phyloP scores from a whole-genome alignment of 169 alveolate genomes.

The Eimeria falciformis region DNA sequence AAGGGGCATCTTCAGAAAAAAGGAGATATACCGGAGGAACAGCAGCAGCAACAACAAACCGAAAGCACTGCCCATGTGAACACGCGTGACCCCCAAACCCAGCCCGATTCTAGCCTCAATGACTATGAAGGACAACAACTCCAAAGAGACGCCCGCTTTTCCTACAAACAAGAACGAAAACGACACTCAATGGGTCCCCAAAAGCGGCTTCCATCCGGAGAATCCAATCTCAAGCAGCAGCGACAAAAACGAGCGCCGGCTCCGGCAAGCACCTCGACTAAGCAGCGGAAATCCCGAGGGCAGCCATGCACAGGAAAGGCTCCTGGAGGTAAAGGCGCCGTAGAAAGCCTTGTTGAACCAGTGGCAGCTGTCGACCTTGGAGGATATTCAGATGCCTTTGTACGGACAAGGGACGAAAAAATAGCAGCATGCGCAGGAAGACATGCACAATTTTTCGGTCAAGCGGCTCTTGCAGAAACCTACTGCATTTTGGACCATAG shows the following conservation, averaged over 20 bases:
- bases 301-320: too few relatives aligned
- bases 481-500: constrained; percentile 26
- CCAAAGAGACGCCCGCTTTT: not conserved
- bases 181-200: not conserved
- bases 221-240: too few relatives aligned
- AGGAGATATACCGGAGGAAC: not conserved
- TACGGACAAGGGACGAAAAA: not conserved
- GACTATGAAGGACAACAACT: not conserved
- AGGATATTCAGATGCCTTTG: not conserved
- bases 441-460: constrained; percentile 30
- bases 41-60: not conserved
- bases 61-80: not conserved
- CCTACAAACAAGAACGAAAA: not conserved
- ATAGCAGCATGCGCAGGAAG: constrained; percentile 54
- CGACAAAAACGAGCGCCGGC: too few relatives aligned
- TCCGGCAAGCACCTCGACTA: too few relatives aligned
- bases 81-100: not conserved
- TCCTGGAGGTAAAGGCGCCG: not conserved
- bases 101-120: too few relatives aligned
- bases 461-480: constrained; percentile 43
- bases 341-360: not conserved
- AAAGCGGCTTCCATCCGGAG: too few relatives aligned
- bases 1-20: not conserved
- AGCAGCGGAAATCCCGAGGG: too few relatives aligned
- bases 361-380: not conserved